phyloP scores from a whole-genome alignment of 768 basidiomycete species.

The Neoboletus subvelutipes region DNA sequence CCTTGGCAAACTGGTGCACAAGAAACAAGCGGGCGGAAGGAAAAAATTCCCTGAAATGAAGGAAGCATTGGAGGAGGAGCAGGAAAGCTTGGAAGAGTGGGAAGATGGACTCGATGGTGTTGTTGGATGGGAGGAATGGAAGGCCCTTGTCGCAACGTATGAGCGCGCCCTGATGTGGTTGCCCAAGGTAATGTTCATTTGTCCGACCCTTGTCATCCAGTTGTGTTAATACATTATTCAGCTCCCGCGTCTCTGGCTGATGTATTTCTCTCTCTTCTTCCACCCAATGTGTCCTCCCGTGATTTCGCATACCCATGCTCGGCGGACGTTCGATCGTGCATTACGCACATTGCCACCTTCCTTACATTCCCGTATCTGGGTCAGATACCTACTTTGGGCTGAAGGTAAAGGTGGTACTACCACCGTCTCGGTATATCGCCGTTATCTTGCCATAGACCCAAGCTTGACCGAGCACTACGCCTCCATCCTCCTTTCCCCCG shows the following conservation, averaged over 20 bases:
- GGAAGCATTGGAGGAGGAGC: constrained; percentile 84
- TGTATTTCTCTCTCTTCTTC: constrained; percentile 87
- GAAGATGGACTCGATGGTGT: constrained; percentile 81
- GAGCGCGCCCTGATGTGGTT: constrained; percentile 95
- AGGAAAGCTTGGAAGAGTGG: constrained; percentile 81
- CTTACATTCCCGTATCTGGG: constrained; percentile 90
- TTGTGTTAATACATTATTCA: constrained; percentile 32
- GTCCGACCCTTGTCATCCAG: background rate
- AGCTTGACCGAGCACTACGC: constrained; percentile 79
- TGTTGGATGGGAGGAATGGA: constrained; percentile 98
- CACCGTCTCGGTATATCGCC: constrained; percentile 78
- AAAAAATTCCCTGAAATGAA: constrained; percentile 93
- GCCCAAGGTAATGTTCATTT: constrained; percentile 63
- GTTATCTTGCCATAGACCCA: constrained; percentile 83
- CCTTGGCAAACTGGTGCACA: constrained; percentile 67
- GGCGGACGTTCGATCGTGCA: constrained; percentile 92
- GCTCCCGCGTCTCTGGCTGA: constrained; percentile 93
- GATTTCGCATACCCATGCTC: constrained; percentile 86
- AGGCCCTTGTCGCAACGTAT: constrained; percentile 77
- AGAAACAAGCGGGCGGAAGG: constrained; percentile 80
- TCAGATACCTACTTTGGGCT: constrained; percentile 89
- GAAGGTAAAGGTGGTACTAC: constrained; percentile 79
- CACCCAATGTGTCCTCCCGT: constrained; percentile 86
- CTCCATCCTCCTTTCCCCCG: constrained; percentile 58
- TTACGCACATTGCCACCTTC: constrained; percentile 92